phyloP scores from a whole-genome alignment of 176 grass and related monocot species.

The Saccharum officinarum region DNA sequence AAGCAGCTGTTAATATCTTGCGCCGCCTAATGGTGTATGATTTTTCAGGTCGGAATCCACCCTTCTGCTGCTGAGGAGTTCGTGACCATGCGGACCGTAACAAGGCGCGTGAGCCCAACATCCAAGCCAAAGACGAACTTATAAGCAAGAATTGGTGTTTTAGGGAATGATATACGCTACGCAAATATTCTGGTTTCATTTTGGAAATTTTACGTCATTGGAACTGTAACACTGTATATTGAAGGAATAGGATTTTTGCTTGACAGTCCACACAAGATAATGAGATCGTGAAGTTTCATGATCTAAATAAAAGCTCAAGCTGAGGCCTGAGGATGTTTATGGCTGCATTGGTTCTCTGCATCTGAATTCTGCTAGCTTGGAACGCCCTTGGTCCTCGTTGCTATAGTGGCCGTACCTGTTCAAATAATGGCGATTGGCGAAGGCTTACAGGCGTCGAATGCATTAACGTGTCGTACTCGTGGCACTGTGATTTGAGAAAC shows the following conservation, averaged over 20 bases:
- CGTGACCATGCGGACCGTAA: conserved; percentile 80
- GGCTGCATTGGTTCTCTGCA: not conserved
- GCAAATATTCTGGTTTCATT: not conserved
- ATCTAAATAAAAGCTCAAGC: conserved; percentile 7
- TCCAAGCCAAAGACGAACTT: conserved; percentile 70
- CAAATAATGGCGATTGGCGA: not conserved
- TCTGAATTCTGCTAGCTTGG: not conserved
- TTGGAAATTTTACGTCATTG: not conserved
- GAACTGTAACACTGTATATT: not conserved
- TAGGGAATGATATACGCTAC: not conserved
- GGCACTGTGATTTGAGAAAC: not conserved
- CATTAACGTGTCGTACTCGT: not conserved
- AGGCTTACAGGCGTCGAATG: not conserved
- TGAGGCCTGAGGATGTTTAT: not conserved
- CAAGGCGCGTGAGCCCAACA: conserved; percentile 51
- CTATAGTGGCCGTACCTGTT: not conserved
- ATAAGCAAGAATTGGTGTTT: conserved; percentile 24
- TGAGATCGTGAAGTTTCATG: not conserved
- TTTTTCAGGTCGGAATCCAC: conserved; percentile 90
- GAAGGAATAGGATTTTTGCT: conserved; percentile 31
- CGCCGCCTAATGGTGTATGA: not conserved
- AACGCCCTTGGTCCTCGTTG: not conserved
- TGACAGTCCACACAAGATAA: not conserved
- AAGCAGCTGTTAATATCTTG: not conserved
- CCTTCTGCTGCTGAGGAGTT: conserved; percentile 93